These are phyloP conservation scores for Nannizziopsis arthrosporioides DNA, from an alignment of 2,329 filamentous ascomycete species.

Conservation along the genomic window DNA sequence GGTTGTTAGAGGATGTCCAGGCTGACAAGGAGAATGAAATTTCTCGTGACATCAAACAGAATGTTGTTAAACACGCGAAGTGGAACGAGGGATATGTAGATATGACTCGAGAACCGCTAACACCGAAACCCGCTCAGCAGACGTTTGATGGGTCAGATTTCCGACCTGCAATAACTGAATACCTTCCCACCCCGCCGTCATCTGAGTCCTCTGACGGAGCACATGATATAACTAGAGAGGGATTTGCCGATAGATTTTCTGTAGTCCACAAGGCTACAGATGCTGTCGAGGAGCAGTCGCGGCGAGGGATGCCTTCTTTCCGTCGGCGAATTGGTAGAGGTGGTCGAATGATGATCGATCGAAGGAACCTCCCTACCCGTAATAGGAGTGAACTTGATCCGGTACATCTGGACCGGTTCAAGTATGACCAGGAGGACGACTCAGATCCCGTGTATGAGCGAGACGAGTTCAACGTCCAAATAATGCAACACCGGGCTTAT, in stretches of 20 bases:
- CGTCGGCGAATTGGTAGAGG: constrained; percentile 74
- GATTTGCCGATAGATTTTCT: constrained; percentile 27
- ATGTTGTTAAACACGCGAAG: constrained; percentile 74
- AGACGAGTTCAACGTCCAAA: constrained; percentile 53
- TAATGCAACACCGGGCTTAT: constrained; percentile 46
- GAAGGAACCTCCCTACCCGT: constrained; percentile 53
- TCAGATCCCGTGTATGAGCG: constrained; percentile 62
- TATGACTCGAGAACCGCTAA: constrained; percentile 72
- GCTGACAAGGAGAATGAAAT: constrained; percentile 74
- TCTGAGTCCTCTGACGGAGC: constrained; percentile 37
- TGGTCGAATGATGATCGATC: constrained; percentile 79
- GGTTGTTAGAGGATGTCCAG: constrained; percentile 62
- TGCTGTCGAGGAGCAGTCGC: constrained; percentile 32
- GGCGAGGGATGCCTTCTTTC: constrained; percentile 50
- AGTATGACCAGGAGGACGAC: constrained; percentile 67
- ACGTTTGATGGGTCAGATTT: constrained; percentile 49
- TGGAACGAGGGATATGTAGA: constrained; percentile 90
- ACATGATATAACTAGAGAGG: constrained; percentile 28
- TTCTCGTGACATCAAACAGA: constrained; percentile 68
- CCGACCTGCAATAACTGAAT: constrained; percentile 56
- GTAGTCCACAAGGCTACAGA: constrained; percentile 32
- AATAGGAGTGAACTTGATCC: constrained; percentile 37
- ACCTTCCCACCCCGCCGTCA: constrained; percentile 43
- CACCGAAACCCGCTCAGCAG: constrained; percentile 55
- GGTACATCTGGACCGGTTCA: constrained; percentile 59